Conservation (phyloP, 2,329 filamentous ascomycete species). For the Aplosporella prunicola region DNA sequence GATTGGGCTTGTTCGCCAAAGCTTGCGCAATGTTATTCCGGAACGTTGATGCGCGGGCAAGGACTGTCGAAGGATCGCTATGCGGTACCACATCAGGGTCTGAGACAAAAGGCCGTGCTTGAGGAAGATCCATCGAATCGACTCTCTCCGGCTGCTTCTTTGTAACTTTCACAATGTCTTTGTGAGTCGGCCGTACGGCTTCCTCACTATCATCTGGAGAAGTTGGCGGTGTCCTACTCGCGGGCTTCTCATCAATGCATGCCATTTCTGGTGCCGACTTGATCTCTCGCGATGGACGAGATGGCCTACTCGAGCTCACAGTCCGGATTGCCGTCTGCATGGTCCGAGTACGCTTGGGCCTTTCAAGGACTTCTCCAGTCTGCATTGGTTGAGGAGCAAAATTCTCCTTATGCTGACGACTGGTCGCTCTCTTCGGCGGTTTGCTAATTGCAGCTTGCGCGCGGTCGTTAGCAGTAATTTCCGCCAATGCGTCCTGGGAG, state of each 20-base stretch:
- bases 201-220: no score
- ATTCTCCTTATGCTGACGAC: slow-evolving; percentile 29
- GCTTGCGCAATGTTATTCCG: slow-evolving; percentile 38
- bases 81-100: slow-evolving; percentile 18
- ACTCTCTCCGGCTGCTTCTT: slow-evolving; percentile 6
- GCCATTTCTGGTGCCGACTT: slow-evolving; percentile 1
- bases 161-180: not conserved
- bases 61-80: slow-evolving; percentile 37
- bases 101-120: not conserved
- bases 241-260: slow-evolving; percentile 1
- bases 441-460: slow-evolving; percentile 8
- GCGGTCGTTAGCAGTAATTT: slow-evolving; percentile 38
- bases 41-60: slow-evolving; percentile 35
- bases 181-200: not conserved
- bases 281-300: slow-evolving; percentile 6
- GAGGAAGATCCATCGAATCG: slow-evolving; percentile 4
- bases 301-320: slow-evolving; percentile 8
- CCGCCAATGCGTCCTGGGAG: slow-evolving; percentile 30
- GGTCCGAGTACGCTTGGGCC: slow-evolving; percentile 26
- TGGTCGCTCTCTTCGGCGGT: slow-evolving; percentile 17
- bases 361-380: slow-evolving; percentile 24
- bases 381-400: slow-evolving; percentile 22
- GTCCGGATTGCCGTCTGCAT: slow-evolving; percentile 22
- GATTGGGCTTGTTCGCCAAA: slow-evolving; percentile 29
- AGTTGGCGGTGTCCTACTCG: no score